Evolutionary conservation across 83 land plant species (phyloP).

Genomic region (Thuja plicata): DNA sequence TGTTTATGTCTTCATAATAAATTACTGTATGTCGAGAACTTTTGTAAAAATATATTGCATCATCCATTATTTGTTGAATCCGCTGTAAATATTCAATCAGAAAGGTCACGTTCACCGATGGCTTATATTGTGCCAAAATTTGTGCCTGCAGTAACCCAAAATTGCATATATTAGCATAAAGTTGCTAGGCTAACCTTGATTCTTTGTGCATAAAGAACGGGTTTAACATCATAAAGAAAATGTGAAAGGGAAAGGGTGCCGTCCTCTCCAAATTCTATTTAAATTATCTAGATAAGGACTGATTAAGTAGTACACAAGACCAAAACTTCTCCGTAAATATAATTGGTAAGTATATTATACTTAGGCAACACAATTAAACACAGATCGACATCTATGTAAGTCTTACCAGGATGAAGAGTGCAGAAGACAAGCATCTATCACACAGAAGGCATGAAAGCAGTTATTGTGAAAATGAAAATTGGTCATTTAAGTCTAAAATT

Average conservation of each 20-base stretch:
- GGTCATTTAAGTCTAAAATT: not conserved
- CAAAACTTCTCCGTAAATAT: not conserved
- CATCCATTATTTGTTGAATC: slow-evolving; percentile 32
- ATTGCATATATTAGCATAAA: not conserved
- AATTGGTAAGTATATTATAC: not conserved
- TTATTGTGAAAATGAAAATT: not conserved
- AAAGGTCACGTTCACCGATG: slow-evolving; percentile 40
- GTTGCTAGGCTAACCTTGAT: not conserved
- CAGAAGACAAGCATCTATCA: not conserved
- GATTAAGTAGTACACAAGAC: not conserved
- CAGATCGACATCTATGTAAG: not conserved
- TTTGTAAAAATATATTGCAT: slow-evolving; percentile 52
- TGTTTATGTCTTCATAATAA: slow-evolving; percentile 72
- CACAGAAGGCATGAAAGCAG: not conserved
- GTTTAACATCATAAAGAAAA: not conserved
- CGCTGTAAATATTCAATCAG: slow-evolving; percentile 41
- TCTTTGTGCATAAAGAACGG: not conserved
- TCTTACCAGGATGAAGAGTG: not conserved
- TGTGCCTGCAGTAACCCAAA: slow-evolving; percentile 54
- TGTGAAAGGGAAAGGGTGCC: not conserved
- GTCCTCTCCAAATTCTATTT: not conserved
- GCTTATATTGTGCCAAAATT: slow-evolving; percentile 65
- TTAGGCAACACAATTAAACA: not conserved
- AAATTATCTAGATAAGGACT: not conserved
- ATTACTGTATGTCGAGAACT: slow-evolving; percentile 59